phyloP scores from a whole-genome alignment of 2,329 filamentous ascomycete species.

The Neodidymelliopsis sp. region DNA sequence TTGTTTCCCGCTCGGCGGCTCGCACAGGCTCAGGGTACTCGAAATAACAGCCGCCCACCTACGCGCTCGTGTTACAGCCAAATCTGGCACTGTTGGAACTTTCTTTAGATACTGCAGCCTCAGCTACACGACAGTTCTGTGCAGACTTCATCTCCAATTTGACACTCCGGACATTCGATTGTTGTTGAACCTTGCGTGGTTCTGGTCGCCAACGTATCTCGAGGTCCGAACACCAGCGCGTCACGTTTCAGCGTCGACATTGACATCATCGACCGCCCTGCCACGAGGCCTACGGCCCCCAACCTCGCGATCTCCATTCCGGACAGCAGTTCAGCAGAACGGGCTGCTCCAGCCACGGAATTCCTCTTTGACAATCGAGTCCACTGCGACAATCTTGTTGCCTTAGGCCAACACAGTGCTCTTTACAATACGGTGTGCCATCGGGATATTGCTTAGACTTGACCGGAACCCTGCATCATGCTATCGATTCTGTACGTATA shows the following conservation, averaged over 20 bases:
- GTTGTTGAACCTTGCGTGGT: constrained; percentile 21
- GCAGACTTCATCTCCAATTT: constrained; percentile 21
- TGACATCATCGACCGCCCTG: constrained; percentile 19
- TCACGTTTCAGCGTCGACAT: constrained; percentile 26
- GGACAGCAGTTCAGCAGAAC: not conserved
- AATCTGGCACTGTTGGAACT: constrained; percentile 26
- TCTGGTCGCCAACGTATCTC: constrained; percentile 15
- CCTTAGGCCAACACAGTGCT: not conserved
- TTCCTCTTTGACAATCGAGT: not conserved
- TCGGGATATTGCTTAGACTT: not conserved
- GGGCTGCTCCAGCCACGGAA: constrained; percentile 2
- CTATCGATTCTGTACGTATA: not conserved
- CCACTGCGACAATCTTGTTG: not conserved
- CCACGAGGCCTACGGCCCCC: constrained; percentile 14
- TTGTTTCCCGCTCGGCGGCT: constrained; percentile 31
- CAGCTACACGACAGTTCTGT: constrained; percentile 25
- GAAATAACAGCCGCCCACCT: constrained; percentile 38
- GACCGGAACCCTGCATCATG: not conserved
- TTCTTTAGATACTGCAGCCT: constrained; percentile 19
- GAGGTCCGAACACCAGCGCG: constrained; percentile 25
- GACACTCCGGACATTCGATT: constrained; percentile 11
- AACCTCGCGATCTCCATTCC: constrained; percentile 14
- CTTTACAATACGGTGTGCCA: not conserved
- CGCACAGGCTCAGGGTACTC: constrained; percentile 21
- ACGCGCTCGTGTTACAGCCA: constrained; percentile 39